Percentiles rank a stretch among this genome's conserved stretches.
These are phyloP conservation scores for Phalaenopsis equestris DNA, from an alignment of 106 monocot species.

Conservation along the genomic window DNA sequence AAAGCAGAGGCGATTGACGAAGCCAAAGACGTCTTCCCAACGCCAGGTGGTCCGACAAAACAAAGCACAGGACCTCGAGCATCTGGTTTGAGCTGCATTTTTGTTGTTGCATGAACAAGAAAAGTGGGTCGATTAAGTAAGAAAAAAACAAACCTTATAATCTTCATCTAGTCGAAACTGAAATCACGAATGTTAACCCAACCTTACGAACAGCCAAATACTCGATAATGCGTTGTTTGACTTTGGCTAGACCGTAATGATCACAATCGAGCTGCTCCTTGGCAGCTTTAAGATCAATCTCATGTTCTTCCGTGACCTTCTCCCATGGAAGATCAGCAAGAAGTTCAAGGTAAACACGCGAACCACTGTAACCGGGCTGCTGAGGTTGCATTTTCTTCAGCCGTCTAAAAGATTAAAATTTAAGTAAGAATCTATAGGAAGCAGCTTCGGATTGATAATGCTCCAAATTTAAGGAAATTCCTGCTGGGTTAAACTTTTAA, in stretches of 20 bases:
- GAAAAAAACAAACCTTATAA: neutral
- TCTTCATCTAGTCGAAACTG: neutral
- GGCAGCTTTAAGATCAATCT: constrained; percentile 79
- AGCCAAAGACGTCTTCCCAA: constrained; percentile 98
- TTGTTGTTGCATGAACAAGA: neutral
- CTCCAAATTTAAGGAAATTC: neutral
- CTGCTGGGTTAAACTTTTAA: neutral
- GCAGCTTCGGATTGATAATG: neutral
- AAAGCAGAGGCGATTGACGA: constrained; percentile 94
- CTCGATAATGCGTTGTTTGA: constrained; percentile 97
- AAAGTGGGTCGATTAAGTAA: neutral
- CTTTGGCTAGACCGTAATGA: constrained; percentile 89
- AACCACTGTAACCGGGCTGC: constrained; percentile 97
- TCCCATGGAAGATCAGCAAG: constrained; percentile 99
- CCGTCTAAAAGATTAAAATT: constrained; percentile 41
- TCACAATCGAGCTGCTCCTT: constrained; percentile 85
- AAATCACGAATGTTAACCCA: neutral
- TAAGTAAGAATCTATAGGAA: neutral
- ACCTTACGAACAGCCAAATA: constrained; percentile 99
- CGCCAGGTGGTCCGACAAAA: constrained; percentile 99
- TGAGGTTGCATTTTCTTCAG: constrained; percentile 98
- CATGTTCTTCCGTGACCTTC: constrained; percentile 84
- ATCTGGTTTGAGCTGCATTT: constrained; percentile 98
- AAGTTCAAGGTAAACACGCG: constrained; percentile 80
- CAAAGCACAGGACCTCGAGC: constrained; percentile 90